Percentiles rank a stretch among this genome's conserved stretches.
Conservation (phyloP, 768 basidiomycete species). For the Coprinopsis sp. region DNA sequence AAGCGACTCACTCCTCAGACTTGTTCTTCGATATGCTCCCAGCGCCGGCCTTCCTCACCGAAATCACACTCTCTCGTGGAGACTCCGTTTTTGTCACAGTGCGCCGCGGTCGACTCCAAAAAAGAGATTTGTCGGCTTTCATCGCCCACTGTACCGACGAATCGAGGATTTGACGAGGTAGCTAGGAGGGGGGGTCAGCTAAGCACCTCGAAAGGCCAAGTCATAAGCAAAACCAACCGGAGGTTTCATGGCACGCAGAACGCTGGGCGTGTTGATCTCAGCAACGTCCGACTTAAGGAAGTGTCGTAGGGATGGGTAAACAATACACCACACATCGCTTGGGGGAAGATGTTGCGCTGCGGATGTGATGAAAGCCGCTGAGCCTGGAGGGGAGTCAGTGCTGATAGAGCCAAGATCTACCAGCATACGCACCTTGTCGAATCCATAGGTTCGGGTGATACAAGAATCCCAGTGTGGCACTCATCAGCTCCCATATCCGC, state of each 20-base stretch:
- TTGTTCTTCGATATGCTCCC: conserved; percentile 44
- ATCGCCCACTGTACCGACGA: conserved; percentile 86
- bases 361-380: conserved; percentile 83
- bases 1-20: conserved; percentile 72
- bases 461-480: conserved; percentile 79
- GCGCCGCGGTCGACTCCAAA: conserved; percentile 64
- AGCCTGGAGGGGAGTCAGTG: conserved; percentile 42
- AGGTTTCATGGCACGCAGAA: conserved; percentile 73
- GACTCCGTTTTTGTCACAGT: conserved; percentile 52
- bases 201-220: conserved; percentile 1
- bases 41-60: conserved; percentile 49
- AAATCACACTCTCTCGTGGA: conserved; percentile 66
- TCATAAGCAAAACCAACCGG: conserved; percentile 48
- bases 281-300: conserved; percentile 81
- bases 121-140: conserved; percentile 72
- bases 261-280: conserved; percentile 63
- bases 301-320: conserved; percentile 88
- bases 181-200: conserved; percentile 40
- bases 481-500: conserved; percentile 97
- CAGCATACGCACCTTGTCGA: conserved; percentile 63
- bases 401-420: background rate
- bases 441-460: conserved; percentile 98
- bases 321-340: conserved; percentile 95
- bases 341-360: conserved; percentile 76
- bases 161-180: conserved; percentile 71